These are phyloP conservation scores for Macrolepiota fuliginosa DNA, from an alignment of 768 basidiomycete species.

Conservation along the genomic window DNA sequence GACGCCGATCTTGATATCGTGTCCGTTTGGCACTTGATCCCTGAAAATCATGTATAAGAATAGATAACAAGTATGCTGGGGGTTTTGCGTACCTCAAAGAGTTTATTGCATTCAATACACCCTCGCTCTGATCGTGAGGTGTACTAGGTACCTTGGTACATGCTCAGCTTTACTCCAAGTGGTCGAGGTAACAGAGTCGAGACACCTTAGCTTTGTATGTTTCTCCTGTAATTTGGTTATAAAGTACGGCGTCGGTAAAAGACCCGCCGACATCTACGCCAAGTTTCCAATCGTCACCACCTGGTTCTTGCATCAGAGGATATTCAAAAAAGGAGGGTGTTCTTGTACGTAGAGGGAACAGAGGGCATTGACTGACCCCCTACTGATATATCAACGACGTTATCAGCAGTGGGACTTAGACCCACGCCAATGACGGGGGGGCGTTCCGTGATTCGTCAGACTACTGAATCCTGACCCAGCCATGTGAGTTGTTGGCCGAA, in stretches of 20 bases:
- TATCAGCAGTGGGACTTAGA: too few species aligned
- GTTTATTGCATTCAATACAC: conserved; percentile 22
- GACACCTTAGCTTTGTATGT: conserved; percentile 24
- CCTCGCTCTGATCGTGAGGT: conserved; percentile 26
- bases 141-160: conserved; percentile 20
- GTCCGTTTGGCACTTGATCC: conserved; percentile 15
- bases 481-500: too few species aligned
- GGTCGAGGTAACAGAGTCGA: background rate
- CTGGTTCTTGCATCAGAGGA: background rate
- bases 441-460: too few species aligned
- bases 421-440: too few species aligned
- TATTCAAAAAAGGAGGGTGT: background rate
- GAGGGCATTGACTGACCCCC: background rate
- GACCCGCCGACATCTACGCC: conserved; percentile 27
- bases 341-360: background rate
- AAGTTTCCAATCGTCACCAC: conserved; percentile 19
- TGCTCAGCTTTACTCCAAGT: background rate
- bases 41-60: conserved; percentile 3
- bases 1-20: conserved; percentile 12
- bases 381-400: background rate
- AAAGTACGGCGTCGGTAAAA: conserved; percentile 24
- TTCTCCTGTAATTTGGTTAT: conserved; percentile 22
- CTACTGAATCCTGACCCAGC: too few species aligned
- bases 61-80: background rate
- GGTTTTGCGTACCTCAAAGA: conserved; percentile 16